These are phyloP conservation scores for Alternaria ethzedia DNA, from an alignment of 2,329 filamentous ascomycete genomes.

Conservation along the genomic window DNA sequence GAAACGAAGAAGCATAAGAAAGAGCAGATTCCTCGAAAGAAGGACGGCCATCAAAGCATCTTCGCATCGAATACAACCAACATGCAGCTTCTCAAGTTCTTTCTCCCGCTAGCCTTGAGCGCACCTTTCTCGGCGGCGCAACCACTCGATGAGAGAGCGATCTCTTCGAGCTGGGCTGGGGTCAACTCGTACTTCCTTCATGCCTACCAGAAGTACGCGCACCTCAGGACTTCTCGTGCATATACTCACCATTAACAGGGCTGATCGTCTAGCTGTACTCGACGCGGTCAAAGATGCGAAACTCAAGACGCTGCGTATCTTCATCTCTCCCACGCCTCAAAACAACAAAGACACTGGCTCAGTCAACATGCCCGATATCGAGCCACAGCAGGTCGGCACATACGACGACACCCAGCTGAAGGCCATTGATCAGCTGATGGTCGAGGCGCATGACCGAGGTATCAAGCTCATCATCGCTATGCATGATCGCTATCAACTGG, in stretches of 20 bases:
- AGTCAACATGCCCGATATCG: constrained; percentile 12
- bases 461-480: constrained; percentile 11
- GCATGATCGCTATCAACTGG: constrained; percentile 10
- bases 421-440: constrained; percentile 10
- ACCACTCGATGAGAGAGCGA: not conserved
- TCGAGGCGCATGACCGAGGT: not conserved
- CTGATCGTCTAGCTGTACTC: not conserved
- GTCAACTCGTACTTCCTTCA: not conserved
- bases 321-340: constrained; percentile 5
- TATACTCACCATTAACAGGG: not conserved
- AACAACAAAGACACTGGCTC: constrained; percentile 14
- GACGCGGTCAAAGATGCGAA: constrained; percentile 10
- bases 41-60: not conserved
- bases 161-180: not conserved
- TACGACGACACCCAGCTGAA: constrained; percentile 8
- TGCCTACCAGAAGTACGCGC: not conserved
- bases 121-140: not conserved
- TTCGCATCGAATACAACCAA: not conserved
- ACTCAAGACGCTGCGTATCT: constrained; percentile 9
- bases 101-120: not conserved
- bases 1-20: not conserved
- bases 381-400: not conserved
- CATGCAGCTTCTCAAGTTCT: not conserved
- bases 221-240: not conserved
- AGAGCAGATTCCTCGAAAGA: not conserved